phyloP scores from a whole-genome alignment of 2,329 filamentous ascomycete species.

The Colletotrichum sojae region DNA sequence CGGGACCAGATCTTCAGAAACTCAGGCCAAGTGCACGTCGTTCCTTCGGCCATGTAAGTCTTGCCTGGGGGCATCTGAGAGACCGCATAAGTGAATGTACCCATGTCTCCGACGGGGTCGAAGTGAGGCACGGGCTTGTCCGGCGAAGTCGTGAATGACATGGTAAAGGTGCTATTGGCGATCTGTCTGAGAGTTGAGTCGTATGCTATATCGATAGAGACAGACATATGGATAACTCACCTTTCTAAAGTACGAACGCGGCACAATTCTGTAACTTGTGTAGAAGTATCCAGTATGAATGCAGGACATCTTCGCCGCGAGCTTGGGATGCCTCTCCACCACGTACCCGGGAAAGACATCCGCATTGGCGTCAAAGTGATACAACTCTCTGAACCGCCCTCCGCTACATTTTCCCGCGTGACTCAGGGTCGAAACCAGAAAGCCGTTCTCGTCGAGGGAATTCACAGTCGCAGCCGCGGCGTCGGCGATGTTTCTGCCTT shows the following conservation, averaged over 20 bases:
- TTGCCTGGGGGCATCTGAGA: slow-evolving; percentile 64
- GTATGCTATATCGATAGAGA: neutral
- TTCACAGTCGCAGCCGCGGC: slow-evolving; percentile 60
- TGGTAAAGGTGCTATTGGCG: slow-evolving; percentile 59
- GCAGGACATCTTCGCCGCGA: slow-evolving; percentile 65
- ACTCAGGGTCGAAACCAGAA: slow-evolving; percentile 66
- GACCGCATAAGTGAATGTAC: slow-evolving; percentile 63
- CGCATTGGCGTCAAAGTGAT: slow-evolving; percentile 68
- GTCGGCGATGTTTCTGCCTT: slow-evolving; percentile 69
- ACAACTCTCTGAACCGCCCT: slow-evolving; percentile 62
- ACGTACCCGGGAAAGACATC: slow-evolving; percentile 64
- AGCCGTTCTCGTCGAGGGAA: slow-evolving; percentile 61
- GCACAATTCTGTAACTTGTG: slow-evolving; percentile 62
- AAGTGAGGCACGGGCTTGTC: slow-evolving; percentile 59
- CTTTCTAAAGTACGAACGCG: slow-evolving; percentile 61
- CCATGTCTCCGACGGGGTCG: slow-evolving; percentile 61
- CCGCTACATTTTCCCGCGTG: slow-evolving; percentile 61
- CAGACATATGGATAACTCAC: slow-evolving; percentile 46
- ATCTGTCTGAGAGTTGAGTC: slow-evolving; percentile 1
- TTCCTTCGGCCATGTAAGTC: slow-evolving; percentile 63
- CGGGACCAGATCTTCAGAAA: slow-evolving; percentile 59
- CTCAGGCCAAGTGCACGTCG: slow-evolving; percentile 61
- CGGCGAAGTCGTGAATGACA: slow-evolving; percentile 61
- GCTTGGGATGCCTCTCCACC: slow-evolving; percentile 54
- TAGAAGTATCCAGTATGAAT: slow-evolving; percentile 66